Base-by-base conservation (phyloP, 148 eudicot genomes). In the Vaccinium myrtillus region DNA sequence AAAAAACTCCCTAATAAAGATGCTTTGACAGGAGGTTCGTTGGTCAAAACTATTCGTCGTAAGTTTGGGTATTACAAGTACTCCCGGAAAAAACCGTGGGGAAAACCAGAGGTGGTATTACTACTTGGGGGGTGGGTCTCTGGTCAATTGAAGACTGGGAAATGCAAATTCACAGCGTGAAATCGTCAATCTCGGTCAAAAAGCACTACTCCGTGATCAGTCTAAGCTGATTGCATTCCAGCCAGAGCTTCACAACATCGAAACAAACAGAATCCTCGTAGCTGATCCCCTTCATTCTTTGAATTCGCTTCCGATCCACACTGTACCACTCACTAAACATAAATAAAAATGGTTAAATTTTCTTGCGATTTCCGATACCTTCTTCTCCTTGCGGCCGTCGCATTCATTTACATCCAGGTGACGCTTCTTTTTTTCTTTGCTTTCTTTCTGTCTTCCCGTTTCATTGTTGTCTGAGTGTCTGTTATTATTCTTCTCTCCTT, bases 321-420 rank as follows among this genome's bases (percentile, higher is more conserved):
- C 48, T 46, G 13, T 65, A 11, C 16, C 39, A 25, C n/a, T 51
- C 39, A 36, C 39, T 36, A 36, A 36, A 18, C 13, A 8, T 8
- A 8, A 27, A 58, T 50, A 58, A 53, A 59, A 76, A 94, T 93
- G 95, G 77, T 88, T 51, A 91, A 84, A 87, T 81, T 84, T 65
- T 77, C 86, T 1, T 91, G 93, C 86, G 98, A 93, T 90, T 90
- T 84, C 86, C 88, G 94, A 81, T 94, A 90, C 86, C 92, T 95
- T 85, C 98, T 95, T 83, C 88, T 95, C 78, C 27, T 90, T 81
- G 98, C 92, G 65, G 95, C 90, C 25, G 90, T 82, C 21, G 93
- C 88, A 32, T 95, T 95, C 87, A 92, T 94, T 88, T 95, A 91
- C 90, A 90, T 93, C 87, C 98, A 95, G 96, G 98, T 93, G 32